Evolutionary conservation across 148 eudicot genomes (phyloP).

Genomic region (Hydrangea macrophylla): DNA sequence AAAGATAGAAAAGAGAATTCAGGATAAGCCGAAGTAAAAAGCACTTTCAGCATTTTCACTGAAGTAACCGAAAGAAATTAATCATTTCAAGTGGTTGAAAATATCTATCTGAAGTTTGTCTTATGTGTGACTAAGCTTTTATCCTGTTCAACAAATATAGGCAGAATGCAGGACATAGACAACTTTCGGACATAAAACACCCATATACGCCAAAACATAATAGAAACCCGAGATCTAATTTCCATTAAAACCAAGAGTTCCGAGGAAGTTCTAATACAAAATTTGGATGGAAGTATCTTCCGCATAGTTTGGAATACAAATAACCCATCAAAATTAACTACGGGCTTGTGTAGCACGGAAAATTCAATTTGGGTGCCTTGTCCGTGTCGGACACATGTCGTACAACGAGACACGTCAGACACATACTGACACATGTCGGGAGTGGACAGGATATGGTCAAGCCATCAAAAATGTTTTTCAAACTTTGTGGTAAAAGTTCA

Average conservation of each 20-base stretch:
- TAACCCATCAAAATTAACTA: too few relatives aligned
- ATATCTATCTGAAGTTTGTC: background rate
- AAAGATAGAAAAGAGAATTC: background rate
- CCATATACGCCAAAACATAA: background rate
- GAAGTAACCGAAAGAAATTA: background rate
- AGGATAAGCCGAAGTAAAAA: background rate
- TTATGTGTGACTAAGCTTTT: constrained; percentile 6
- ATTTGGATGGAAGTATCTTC: too few relatives aligned
- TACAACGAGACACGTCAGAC: too few relatives aligned
- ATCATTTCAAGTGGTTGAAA: background rate
- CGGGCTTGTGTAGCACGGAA: too few relatives aligned
- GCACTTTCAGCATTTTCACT: background rate
- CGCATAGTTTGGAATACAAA: too few relatives aligned
- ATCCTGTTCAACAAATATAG: background rate
- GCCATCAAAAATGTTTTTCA: too few relatives aligned
- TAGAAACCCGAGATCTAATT: background rate
- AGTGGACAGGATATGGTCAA: too few relatives aligned
- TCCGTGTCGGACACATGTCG: too few relatives aligned
- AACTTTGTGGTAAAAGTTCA: too few relatives aligned
- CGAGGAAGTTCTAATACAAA: too few relatives aligned
- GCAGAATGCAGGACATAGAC: background rate
- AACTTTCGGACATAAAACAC: background rate
- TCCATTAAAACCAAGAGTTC: background rate
- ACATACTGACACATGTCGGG: too few relatives aligned
- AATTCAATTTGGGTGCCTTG: too few relatives aligned